Evolutionary conservation across 2,329 filamentous ascomycete genomes (phyloP).

Genomic region (Cladosporium colombiae): DNA sequence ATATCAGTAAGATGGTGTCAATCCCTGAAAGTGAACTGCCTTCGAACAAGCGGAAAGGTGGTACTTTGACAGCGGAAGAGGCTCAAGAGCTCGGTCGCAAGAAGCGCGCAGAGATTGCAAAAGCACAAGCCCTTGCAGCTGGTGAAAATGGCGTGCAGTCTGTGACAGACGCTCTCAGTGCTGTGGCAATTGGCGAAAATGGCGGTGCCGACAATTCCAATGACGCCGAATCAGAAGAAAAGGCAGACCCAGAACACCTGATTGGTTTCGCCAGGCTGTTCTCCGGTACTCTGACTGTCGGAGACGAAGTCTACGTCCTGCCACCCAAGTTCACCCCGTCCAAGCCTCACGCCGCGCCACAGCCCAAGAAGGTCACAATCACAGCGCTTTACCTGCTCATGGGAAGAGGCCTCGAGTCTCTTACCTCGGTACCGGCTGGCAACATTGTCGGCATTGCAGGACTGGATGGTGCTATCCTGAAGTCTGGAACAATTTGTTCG

Average conservation of each 20-base stretch:
- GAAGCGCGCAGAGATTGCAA: conserved; percentile 86
- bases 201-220: conserved; percentile 50
- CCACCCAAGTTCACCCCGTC: conserved; percentile 91
- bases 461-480: conserved; percentile 89
- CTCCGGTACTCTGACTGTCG: conserved; percentile 84
- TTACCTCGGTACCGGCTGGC: conserved; percentile 84
- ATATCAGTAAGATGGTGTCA: conserved; percentile 98
- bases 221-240: conserved; percentile 53
- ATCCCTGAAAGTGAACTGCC: conserved; percentile 89
- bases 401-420: conserved; percentile 82
- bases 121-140: conserved; percentile 65
- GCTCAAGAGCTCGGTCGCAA: conserved; percentile 82
- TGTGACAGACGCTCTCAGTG: conserved; percentile 62
- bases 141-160: conserved; percentile 53
- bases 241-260: conserved; percentile 77
- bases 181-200: conserved; percentile 59
- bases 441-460: conserved; percentile 95
- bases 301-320: conserved; percentile 87
- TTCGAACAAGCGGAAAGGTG: conserved; percentile 76
- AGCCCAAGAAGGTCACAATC: conserved; percentile 79
- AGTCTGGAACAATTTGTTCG: conserved; percentile 91
- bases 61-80: conserved; percentile 79
- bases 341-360: conserved; percentile 68
- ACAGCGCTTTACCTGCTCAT: conserved; percentile 92
- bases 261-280: conserved; percentile 95